Conservation (phyloP, 768 basidiomycete species). For the Mycena epipterygia region DNA sequence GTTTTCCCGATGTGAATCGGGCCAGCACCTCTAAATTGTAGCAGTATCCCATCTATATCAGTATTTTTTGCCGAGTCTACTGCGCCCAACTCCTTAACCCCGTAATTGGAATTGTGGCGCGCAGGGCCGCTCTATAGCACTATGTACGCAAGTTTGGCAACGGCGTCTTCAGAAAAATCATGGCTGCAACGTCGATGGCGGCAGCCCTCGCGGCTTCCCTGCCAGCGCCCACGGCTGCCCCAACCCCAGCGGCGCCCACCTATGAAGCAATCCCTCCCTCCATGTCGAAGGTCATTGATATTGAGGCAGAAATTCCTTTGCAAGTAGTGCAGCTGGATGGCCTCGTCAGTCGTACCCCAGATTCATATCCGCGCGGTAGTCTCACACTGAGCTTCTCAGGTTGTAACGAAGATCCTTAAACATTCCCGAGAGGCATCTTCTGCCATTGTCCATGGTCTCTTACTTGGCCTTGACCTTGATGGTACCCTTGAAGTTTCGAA, state of each 20-base stretch:
- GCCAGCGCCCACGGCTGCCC: slow-evolving; percentile 73
- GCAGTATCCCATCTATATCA: not conserved
- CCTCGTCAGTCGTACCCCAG: slow-evolving; percentile 67
- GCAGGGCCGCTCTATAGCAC: not conserved
- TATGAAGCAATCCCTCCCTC: slow-evolving; percentile 93
- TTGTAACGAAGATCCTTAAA: slow-evolving; percentile 94
- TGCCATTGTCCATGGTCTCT: slow-evolving; percentile 83
- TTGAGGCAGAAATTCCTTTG: slow-evolving; percentile 90
- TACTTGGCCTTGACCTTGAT: slow-evolving; percentile 94
- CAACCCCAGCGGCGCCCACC: slow-evolving; percentile 72
- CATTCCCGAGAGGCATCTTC: slow-evolving; percentile 86
- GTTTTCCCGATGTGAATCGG: not conserved
- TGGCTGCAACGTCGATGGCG: slow-evolving; percentile 90
- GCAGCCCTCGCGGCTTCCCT: slow-evolving; percentile 90
- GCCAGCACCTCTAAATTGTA: slow-evolving; percentile 14
- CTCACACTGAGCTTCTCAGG: slow-evolving; percentile 60
- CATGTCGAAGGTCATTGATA: slow-evolving; percentile 94
- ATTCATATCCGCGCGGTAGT: not conserved
- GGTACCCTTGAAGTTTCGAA: slow-evolving; percentile 93
- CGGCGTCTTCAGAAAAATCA: slow-evolving; percentile 45
- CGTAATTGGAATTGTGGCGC: not conserved
- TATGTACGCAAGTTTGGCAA: slow-evolving; percentile 14
- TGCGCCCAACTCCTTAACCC: not conserved
- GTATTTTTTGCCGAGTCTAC: not conserved
- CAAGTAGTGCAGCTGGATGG: slow-evolving; percentile 88